Conservation (phyloP, 2,329 filamentous ascomycete genomes). For the Hymenoscyphus occultus region DNA sequence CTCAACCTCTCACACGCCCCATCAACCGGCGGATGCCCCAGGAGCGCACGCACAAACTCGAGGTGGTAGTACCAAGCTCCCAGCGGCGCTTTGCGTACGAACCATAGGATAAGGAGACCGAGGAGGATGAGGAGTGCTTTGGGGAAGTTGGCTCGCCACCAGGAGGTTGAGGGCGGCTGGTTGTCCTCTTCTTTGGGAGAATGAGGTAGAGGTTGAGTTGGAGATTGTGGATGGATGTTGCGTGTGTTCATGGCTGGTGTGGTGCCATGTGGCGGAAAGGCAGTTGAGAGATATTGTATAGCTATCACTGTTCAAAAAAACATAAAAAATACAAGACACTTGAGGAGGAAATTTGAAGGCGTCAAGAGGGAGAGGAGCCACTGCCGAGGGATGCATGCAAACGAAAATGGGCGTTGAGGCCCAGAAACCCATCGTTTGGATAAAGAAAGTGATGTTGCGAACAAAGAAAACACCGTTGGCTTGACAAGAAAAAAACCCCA, state of each 20-base stretch:
- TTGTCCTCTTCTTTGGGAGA: too few relatives aligned
- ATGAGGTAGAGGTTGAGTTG: too few relatives aligned
- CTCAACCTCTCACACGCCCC: constrained; percentile 7
- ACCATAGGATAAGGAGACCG: not conserved
- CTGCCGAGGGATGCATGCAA: not conserved
- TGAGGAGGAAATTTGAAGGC: not conserved
- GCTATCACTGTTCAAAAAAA: too few relatives aligned
- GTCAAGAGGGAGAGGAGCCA: not conserved
- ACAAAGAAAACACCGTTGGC: constrained; percentile 11
- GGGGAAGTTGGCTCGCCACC: too few relatives aligned
- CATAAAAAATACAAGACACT: not conserved
- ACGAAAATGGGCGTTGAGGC: not conserved
- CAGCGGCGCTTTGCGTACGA: not conserved
- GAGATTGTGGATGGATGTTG: not conserved
- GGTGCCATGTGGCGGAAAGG: not conserved
- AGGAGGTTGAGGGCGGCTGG: too few relatives aligned
- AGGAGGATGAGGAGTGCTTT: not conserved
- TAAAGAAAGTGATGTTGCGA: constrained; percentile 1
- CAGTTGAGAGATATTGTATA: too few relatives aligned
- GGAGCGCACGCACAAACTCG: constrained; percentile 6
- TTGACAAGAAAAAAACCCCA: not conserved
- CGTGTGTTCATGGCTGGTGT: not conserved
- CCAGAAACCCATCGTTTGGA: not conserved
- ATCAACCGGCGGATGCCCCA: constrained; percentile 2
- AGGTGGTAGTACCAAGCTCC: constrained; percentile 8